Evolutionary conservation across 2,329 filamentous ascomycete species (phyloP).

Genomic region (Talaromyces sp.): DNA sequence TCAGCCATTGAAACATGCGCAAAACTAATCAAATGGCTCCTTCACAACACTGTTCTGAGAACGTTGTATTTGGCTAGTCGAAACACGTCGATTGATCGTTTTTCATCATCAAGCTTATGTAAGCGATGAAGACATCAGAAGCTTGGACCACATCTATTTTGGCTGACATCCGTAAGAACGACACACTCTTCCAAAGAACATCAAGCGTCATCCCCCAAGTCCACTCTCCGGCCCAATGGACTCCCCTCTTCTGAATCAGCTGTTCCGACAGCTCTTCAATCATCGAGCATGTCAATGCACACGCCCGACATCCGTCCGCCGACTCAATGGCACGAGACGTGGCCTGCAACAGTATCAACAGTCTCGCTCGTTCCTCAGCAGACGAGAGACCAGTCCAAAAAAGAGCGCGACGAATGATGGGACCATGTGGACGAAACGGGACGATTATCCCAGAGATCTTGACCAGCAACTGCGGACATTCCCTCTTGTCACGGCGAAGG

Average conservation of each 20-base stretch:
- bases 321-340: constrained; percentile 14
- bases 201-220: not conserved
- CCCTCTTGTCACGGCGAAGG: constrained; percentile 79
- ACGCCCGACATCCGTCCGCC: constrained; percentile 8
- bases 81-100: not conserved
- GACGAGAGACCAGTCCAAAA: constrained; percentile 32
- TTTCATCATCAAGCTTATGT: constrained; percentile 16
- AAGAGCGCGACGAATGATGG: constrained; percentile 51
- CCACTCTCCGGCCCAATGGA: constrained; percentile 60
- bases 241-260: constrained; percentile 69
- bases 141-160: constrained; percentile 36
- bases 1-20: constrained; percentile 29
- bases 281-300: constrained; percentile 63
- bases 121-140: constrained; percentile 25
- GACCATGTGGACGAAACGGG: constrained; percentile 81
- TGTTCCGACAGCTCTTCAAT: constrained; percentile 82
- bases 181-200: not conserved
- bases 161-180: not conserved
- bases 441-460: constrained; percentile 72
- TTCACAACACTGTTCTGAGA: not conserved
- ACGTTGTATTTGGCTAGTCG: not conserved
- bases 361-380: constrained; percentile 36
- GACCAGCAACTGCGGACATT: constrained; percentile 76
- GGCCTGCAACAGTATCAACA: constrained; percentile 28
- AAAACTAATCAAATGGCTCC: not conserved